A percentile compares a stretch with the other conserved stretches of the same genome.
Conservation (phyloP, 768 basidiomycete genomes). For the Dioszegia hungarica region DNA sequence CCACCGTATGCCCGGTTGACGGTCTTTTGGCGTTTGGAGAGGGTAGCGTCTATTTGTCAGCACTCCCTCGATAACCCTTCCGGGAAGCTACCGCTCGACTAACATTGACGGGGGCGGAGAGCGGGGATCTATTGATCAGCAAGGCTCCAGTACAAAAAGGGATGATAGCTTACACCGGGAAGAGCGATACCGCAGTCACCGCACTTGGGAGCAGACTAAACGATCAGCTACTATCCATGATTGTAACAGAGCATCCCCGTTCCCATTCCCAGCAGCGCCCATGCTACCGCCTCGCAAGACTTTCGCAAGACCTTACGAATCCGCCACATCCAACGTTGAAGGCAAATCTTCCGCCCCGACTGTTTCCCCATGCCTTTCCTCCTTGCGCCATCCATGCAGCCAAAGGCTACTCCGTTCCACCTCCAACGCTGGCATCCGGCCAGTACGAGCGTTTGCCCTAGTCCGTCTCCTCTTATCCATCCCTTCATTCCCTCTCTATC, state of each 20-base stretch:
- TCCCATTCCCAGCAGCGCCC: not conserved
- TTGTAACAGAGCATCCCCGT: not conserved
- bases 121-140: constrained; percentile 70
- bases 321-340: too few species aligned
- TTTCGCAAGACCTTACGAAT: too few species aligned
- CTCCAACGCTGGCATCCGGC: too few species aligned
- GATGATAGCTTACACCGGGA: constrained; percentile 69
- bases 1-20: constrained; percentile 95
- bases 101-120: constrained; percentile 83
- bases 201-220: constrained; percentile 74
- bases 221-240: not conserved
- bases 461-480: too few species aligned
- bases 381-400: not conserved
- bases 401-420: too few species aligned
- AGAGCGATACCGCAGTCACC: constrained; percentile 96
- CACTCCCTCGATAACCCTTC: not conserved
- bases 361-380: too few species aligned
- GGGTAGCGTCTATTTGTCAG: constrained; percentile 61
- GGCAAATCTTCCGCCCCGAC: too few species aligned
- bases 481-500: not conserved
- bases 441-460: too few species aligned
- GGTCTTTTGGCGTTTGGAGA: constrained; percentile 96
- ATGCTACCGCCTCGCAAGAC: too few species aligned
- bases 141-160: not conserved
- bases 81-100: too few species aligned